Base-by-base conservation (phyloP, 192 early-diverging fungal genomes). In the Coemansia sp. region DNA sequence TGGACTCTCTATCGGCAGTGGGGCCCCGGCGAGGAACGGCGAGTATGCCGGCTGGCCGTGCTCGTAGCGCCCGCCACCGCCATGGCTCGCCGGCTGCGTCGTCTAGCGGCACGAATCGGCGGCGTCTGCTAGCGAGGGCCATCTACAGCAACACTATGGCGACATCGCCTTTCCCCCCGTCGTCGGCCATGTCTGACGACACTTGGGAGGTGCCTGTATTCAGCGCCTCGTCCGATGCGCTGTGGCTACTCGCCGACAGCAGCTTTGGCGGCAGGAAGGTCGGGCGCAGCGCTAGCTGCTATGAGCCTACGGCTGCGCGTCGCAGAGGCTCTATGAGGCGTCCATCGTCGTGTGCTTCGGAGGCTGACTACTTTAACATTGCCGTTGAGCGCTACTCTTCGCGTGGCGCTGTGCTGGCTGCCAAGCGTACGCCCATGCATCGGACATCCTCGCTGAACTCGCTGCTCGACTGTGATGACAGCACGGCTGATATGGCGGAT, bases 211-310 rank as follows among this genome's bases (percentile, higher is more conserved):
- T 31, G 24, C 51, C 51, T n/a, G 51, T 55, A 16, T 55, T 55
- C 11, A 55, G 51, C 5, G 51, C 51, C 11, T 55, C 51, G 9
- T 55, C 51, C 26, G 51, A 55, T 55, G 51, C 51, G 24, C 51
- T 55, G 3, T 55, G 51, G 51, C 26, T 55, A 13, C 51, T 55
- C 28, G 51, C 26, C 7, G 51, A 55, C 21, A 33, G 13, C 28
- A 3, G 20, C 42, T 36, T 59, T 39, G 60, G 53, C 21, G 60
- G 46, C 38, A 39, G 58, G 50, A 50, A 45, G 18, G 39, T 61
- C 8, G 62, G 62, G 9, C 66, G 72, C 23, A 74, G 72, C 33
- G 72, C 72, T 5, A 69, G 73, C 67, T 74, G 66, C 42, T 59
- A 67, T 28, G 66, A 60, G 28, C 53, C 48, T 20, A 50, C 20